phyloP scores from a whole-genome alignment of 768 basidiomycete genomes.

The Lentinula boryana region DNA sequence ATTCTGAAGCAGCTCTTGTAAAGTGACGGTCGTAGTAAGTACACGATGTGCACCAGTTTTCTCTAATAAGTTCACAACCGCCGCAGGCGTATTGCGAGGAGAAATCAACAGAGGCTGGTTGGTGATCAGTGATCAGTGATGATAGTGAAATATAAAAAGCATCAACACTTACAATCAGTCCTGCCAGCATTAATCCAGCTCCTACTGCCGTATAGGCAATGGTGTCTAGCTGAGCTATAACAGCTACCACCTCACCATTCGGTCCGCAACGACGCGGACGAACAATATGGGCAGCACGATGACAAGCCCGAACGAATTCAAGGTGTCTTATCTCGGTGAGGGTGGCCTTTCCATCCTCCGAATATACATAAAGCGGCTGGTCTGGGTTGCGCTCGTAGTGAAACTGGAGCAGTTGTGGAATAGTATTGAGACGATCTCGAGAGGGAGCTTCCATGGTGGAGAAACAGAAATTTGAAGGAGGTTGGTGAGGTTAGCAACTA shows the following conservation, averaged over 20 bases:
- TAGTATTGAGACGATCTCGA: background rate
- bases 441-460: background rate
- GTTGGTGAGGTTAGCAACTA: background rate
- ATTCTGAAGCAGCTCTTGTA: background rate
- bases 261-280: slow-evolving; percentile 22
- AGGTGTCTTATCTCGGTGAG: slow-evolving; percentile 27
- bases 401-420: slow-evolving; percentile 25
- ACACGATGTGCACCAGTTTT: slow-evolving; percentile 32
- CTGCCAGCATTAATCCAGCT: slow-evolving; percentile 31
- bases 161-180: slow-evolving; percentile 23
- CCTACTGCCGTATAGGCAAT: slow-evolving; percentile 36
- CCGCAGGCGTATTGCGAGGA: slow-evolving; percentile 30
- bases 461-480: background rate
- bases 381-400: slow-evolving; percentile 26
- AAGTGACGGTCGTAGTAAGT: slow-evolving; percentile 20
- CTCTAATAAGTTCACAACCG: slow-evolving; percentile 27
- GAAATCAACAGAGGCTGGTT: slow-evolving; percentile 33
- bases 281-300: slow-evolving; percentile 34
- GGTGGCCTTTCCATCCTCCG: slow-evolving; percentile 13
- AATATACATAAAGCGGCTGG: slow-evolving; percentile 23
- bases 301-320: slow-evolving; percentile 40
- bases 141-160: background rate
- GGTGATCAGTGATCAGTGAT: background rate
- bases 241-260: slow-evolving; percentile 26
- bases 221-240: slow-evolving; percentile 26